Conservation (phyloP, 78 protist genomes). For the Dictyostelium brefeldianum region DNA sequence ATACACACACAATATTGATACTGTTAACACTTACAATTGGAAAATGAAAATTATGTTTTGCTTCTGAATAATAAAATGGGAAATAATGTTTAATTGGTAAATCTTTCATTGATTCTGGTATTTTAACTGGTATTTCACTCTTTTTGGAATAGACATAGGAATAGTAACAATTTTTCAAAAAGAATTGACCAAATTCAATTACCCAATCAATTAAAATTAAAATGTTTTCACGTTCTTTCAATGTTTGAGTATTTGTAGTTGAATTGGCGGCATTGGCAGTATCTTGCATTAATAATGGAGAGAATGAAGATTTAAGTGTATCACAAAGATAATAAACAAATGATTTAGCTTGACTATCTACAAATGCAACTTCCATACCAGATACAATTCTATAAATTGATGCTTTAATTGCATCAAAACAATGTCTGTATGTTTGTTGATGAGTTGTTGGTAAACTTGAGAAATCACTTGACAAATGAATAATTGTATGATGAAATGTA, state of each 20-base stretch:
- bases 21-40: slow-evolving; percentile 71
- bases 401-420: slow-evolving; percentile 35
- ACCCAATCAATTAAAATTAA: slow-evolving; percentile 56
- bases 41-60: slow-evolving; percentile 12
- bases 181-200: slow-evolving; percentile 58
- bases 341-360: slow-evolving; percentile 61
- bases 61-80: slow-evolving; percentile 39
- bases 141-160: neutral
- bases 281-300: neutral
- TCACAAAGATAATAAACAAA: slow-evolving; percentile 48
- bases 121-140: neutral
- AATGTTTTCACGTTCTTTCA: slow-evolving; percentile 59
- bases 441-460: neutral
- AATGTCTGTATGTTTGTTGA: neutral
- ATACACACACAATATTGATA: no score
- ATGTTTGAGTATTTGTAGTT: neutral
- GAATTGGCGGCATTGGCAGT: neutral
- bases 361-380: slow-evolving; percentile 60
- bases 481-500: slow-evolving; percentile 20
- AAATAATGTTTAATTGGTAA: neutral
- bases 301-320: slow-evolving; percentile 47
- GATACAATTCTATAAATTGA: slow-evolving; percentile 61
- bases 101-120: slow-evolving; percentile 9
- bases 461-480: slow-evolving; percentile 1
- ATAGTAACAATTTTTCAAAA: slow-evolving; percentile 31